phyloP scores from a whole-genome alignment of 768 basidiomycete genomes.

The Tephrocybe rancida region DNA sequence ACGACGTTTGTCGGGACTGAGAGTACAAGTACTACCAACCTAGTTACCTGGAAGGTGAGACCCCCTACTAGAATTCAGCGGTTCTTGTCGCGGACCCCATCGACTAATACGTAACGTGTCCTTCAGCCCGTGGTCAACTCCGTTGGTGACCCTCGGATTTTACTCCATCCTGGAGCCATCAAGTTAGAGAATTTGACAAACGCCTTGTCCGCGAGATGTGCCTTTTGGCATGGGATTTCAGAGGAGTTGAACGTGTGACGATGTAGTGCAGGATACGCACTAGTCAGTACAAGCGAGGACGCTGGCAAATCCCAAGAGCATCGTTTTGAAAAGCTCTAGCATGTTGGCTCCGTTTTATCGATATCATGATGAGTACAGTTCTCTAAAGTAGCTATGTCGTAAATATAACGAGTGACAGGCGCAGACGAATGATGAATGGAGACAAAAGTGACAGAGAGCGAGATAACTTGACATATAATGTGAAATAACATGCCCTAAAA shows the following conservation, averaged over 20 bases:
- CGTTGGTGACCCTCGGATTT: constrained; percentile 28
- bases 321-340: too few species aligned
- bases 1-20: constrained; percentile 40
- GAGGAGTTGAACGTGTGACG: constrained; percentile 22
- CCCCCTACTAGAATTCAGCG: too few species aligned
- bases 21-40: constrained; percentile 23
- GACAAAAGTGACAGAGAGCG: constrained; percentile 5
- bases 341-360: too few species aligned
- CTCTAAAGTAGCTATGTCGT: too few species aligned
- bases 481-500: constrained; percentile 5
- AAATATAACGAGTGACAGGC: too few species aligned
- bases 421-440: constrained; percentile 5
- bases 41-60: constrained; percentile 27
- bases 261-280: too few species aligned
- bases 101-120: background rate
- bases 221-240: constrained; percentile 32
- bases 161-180: constrained; percentile 31
- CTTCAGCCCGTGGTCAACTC: constrained; percentile 19
- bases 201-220: constrained; percentile 24
- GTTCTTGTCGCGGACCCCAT: too few species aligned
- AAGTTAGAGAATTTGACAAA: constrained; percentile 24
- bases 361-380: too few species aligned
- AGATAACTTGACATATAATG: constrained; percentile 4
- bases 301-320: too few species aligned
- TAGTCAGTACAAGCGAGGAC: too few species aligned